These are phyloP conservation scores for Edaphochlamys debaryana DNA, from an alignment of 139 green algal genomes.

Conservation along the genomic window DNA sequence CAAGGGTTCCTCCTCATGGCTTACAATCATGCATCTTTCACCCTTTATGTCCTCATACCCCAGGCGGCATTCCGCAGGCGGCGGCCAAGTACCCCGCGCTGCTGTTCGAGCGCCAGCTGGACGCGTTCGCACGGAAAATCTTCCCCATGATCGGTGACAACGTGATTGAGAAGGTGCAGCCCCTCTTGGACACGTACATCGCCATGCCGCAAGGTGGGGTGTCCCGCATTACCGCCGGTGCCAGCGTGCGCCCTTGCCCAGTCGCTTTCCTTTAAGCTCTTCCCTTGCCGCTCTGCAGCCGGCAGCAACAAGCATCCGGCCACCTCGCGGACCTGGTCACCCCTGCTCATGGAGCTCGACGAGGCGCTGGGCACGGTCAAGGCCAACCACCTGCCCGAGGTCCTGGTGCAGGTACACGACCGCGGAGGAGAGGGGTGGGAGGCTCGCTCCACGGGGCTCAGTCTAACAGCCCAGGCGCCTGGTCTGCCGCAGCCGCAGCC, in stretches of 20 bases:
- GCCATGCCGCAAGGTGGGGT: too few species aligned
- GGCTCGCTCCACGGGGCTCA: too few species aligned
- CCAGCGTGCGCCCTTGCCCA: too few species aligned
- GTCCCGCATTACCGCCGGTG: too few species aligned
- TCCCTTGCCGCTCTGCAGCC: too few species aligned
- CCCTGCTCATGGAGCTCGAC: slow-evolving; percentile 89
- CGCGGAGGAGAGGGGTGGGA: too few species aligned
- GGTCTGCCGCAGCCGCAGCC: too few species aligned
- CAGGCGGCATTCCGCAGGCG: slow-evolving; percentile 77
- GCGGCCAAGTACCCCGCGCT: slow-evolving; percentile 98
- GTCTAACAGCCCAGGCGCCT: too few species aligned
- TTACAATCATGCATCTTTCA: too few species aligned
- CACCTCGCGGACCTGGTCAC: slow-evolving; percentile 71
- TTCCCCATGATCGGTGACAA: slow-evolving; percentile 98
- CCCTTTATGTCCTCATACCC: too few species aligned
- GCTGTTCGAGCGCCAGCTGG: slow-evolving; percentile 99
- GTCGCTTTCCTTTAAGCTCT: too few species aligned
- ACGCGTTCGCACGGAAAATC: slow-evolving; percentile 97
- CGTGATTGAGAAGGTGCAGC: slow-evolving; percentile 94
- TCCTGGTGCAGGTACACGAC: slow-evolving; percentile 87
- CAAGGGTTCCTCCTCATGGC: too few species aligned
- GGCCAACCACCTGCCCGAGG: slow-evolving; percentile 86
- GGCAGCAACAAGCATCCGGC: not conserved
- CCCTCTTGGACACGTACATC: slow-evolving; percentile 85
- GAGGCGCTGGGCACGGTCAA: slow-evolving; percentile 80